Evolutionary conservation across 2,329 filamentous ascomycete species (phyloP), one percentile per base, ranked within the genome.

Genomic region (Parastagonospora nodorum): DNA sequence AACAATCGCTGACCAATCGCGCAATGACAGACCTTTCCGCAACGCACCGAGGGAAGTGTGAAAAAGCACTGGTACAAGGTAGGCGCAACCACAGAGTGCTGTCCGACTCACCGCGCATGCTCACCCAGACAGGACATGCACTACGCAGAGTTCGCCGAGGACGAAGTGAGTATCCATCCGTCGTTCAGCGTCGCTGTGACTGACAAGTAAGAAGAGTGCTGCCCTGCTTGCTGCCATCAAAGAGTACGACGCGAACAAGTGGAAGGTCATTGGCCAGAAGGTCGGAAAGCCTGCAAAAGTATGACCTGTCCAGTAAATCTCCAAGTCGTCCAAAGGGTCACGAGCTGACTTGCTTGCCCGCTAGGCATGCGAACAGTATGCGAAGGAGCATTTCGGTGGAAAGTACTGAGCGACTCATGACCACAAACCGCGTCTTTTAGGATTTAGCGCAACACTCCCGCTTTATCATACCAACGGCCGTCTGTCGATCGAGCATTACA

Each of bases 41-140:
- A 86, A 19, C 84, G 94, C 67, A 99, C 94, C 36, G 94, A 99
- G 77, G 94, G 94, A 7, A 97, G 92, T 68, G 94, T 99, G 16
- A 99, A 97, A 82, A 99, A 97, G 78, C 94, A 99, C 74, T 99
- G 94, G 93, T 97, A 99, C 77, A 97, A 97, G 83, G 90, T 91
- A 79, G 48, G 77, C 58, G 42, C 40, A 5, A 10, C 24, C 6
- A 16, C 16, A 14, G 16, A 11, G 30, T 32, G n/a, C 19, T n/a
- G 24, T 5, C 9, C 11, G 6, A 29, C 12, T 4, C 16, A 42
- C 51, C 14, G 55, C 67, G 74, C 52, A 73, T 55, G 39, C 48
- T 44, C n/a, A 40, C 45, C 50, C 28, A 38, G 51, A 53, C 67
- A 94, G 90, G 94, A 99, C 67, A 99, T 99, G 94, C 94, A 99